Conservation (phyloP, 2,329 filamentous ascomycete genomes). For the Emericellopsis atlantica region DNA sequence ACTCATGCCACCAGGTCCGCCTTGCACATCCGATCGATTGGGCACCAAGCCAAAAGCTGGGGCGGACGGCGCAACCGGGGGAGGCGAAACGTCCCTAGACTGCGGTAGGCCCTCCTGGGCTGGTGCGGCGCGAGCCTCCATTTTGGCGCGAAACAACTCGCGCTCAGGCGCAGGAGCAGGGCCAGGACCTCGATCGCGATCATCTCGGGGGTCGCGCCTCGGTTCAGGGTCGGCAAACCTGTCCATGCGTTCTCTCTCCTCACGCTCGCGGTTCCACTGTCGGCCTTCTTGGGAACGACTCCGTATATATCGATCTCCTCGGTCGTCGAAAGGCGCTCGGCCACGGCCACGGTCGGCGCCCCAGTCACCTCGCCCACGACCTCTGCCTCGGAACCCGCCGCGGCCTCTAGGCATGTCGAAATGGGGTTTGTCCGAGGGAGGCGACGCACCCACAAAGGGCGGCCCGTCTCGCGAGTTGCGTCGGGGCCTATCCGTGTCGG, state of each 20-base stretch:
- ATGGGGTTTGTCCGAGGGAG: slow-evolving; percentile 49
- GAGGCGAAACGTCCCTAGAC: slow-evolving; percentile 40
- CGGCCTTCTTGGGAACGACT: slow-evolving; percentile 55
- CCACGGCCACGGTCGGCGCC: slow-evolving; percentile 36
- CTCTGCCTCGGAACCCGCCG: slow-evolving; percentile 44
- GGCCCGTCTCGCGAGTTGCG: slow-evolving; percentile 63
- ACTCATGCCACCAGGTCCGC: slow-evolving; percentile 17
- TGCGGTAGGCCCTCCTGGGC: slow-evolving; percentile 33
- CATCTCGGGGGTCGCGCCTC: slow-evolving; percentile 32
- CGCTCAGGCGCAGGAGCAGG: slow-evolving; percentile 28
- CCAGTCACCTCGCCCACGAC: slow-evolving; percentile 27
- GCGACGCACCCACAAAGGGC: slow-evolving; percentile 52
- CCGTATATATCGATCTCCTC: slow-evolving; percentile 47
- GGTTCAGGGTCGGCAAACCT: slow-evolving; percentile 25
- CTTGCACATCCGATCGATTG: slow-evolving; percentile 25
- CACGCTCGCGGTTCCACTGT: slow-evolving; percentile 30
- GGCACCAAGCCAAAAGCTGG: slow-evolving; percentile 45
- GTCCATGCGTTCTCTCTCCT: slow-evolving; percentile 37
- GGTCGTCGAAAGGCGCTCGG: slow-evolving; percentile 46
- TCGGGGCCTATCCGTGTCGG: slow-evolving; percentile 55
- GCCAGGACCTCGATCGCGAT: slow-evolving; percentile 24
- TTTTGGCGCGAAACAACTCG: slow-evolving; percentile 34
- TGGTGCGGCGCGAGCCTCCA: slow-evolving; percentile 30
- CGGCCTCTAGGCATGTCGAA: slow-evolving; percentile 44
- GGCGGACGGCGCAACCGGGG: slow-evolving; percentile 43